phyloP scores from a whole-genome alignment of 1,284 basidiomycete species.

The Melampsora larici-populina region DNA sequence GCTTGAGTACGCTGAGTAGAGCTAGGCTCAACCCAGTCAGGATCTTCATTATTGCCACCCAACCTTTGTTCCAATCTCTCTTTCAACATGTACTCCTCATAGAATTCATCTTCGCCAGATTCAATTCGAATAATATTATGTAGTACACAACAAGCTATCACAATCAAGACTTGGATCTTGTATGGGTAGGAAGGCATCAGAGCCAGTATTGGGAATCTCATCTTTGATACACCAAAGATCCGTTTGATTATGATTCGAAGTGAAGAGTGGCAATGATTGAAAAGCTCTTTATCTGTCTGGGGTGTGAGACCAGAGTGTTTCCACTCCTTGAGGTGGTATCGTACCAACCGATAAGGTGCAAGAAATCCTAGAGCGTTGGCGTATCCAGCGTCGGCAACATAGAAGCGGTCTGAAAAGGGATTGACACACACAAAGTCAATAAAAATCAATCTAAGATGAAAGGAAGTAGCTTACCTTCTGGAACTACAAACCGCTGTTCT shows the following conservation, averaged over 20 bases:
- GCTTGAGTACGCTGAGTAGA: no score
- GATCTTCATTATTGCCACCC: neutral
- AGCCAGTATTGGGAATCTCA: neutral
- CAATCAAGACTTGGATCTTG: neutral
- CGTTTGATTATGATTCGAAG: neutral
- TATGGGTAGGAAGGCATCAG: neutral
- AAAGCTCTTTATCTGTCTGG: neutral
- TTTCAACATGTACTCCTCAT: neutral
- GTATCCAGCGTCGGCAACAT: no score
- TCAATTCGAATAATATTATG: no score
- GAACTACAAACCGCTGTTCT: no score
- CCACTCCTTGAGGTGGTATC: neutral
- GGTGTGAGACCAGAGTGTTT: neutral
- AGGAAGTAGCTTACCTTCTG: no score
- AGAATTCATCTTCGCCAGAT: neutral
- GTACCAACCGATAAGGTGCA: neutral
- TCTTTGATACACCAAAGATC: neutral
- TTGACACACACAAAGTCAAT: no score
- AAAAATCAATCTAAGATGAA: no score
- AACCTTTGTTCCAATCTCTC: neutral
- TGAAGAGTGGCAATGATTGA: neutral
- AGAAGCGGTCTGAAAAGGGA: no score
- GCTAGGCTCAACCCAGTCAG: neutral
- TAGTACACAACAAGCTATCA: neutral
- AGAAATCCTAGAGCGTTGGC: conserved; percentile 47